Percentiles rank a stretch among this genome's conserved stretches.
phyloP scores from a whole-genome alignment of 148 eudicot genomes.

The Mesembryanthemum crystallinum region DNA sequence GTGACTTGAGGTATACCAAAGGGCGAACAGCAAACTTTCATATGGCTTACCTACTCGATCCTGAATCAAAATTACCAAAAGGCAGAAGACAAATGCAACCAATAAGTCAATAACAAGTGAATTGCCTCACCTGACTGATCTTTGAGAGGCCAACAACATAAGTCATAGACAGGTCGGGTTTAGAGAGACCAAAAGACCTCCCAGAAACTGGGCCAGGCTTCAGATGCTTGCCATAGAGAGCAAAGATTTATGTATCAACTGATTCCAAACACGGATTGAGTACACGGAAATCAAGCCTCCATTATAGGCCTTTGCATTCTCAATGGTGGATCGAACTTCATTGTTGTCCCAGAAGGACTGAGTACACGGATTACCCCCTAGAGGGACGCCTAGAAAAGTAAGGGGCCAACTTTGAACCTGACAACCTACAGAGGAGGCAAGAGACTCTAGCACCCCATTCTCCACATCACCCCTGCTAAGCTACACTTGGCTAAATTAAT shows the following conservation, averaged over 20 bases:
- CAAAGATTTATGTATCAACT: conserved; percentile 79
- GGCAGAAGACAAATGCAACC: background rate
- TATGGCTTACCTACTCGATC: too few species aligned
- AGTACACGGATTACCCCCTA: too few species aligned
- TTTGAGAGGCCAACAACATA: conserved; percentile 64
- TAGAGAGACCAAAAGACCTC: conserved; percentile 67
- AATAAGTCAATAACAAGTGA: background rate
- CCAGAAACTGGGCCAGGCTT: conserved; percentile 78
- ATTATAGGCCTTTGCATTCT: conserved; percentile 78
- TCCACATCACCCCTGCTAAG: too few species aligned
- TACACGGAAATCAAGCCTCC: conserved; percentile 62
- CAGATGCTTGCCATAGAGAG: conserved; percentile 81
- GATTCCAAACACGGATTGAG: conserved; percentile 81
- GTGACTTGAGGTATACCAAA: too few species aligned
- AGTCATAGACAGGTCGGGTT: conserved; percentile 56
- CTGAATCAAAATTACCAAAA: background rate
- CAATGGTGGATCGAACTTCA: conserved; percentile 67
- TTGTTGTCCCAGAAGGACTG: too few species aligned
- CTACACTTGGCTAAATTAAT: too few species aligned
- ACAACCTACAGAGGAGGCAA: too few species aligned
- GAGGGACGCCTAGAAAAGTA: too few species aligned
- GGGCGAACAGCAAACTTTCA: too few species aligned
- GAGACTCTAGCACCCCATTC: too few species aligned
- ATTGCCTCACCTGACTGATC: conserved; percentile 37
- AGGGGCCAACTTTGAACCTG: too few species aligned